These are phyloP conservation scores for Colletotrichum chrysophilum DNA, from an alignment of 2,329 filamentous ascomycete species.

Conservation along the genomic window DNA sequence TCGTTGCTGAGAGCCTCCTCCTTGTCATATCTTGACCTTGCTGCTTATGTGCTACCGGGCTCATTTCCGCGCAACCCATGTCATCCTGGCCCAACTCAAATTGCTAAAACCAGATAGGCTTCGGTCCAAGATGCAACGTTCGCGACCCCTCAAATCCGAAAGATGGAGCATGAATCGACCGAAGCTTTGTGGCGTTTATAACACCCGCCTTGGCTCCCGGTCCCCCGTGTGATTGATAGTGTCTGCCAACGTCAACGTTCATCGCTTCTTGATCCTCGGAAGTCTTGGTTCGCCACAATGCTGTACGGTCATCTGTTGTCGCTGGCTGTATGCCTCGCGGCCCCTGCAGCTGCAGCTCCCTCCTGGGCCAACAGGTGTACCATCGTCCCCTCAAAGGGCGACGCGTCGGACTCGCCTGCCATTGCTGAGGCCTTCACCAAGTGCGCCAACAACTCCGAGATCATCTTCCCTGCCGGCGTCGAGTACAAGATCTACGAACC, in stretches of 20 bases:
- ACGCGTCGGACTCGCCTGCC: conserved; percentile 43
- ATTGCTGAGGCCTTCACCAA: conserved; percentile 38
- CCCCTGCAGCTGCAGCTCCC: background rate
- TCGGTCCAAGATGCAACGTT: background rate
- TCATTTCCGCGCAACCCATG: conserved; percentile 5
- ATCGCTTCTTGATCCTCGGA: background rate
- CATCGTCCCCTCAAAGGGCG: conserved; percentile 35
- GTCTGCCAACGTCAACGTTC: background rate
- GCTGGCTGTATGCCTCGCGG: background rate
- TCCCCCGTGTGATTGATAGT: background rate
- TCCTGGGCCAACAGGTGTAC: conserved; percentile 10
- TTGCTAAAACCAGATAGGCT: background rate
- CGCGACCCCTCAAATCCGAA: background rate
- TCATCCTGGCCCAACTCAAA: background rate
- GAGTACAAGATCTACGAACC: conserved; percentile 47
- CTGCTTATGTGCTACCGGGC: background rate
- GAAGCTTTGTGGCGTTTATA: conserved; percentile 9
- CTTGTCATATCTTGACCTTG: background rate
- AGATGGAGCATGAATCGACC: background rate
- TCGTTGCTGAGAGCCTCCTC: background rate
- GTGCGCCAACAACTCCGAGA: conserved; percentile 37
- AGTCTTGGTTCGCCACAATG: background rate
- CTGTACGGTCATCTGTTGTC: background rate
- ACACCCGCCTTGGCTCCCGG: background rate
- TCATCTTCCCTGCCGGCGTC: conserved; percentile 42